Evolutionary conservation across 441 rosid species (phyloP), one percentile per base, ranked within the genome.

Genomic region (Breynia disticha): DNA sequence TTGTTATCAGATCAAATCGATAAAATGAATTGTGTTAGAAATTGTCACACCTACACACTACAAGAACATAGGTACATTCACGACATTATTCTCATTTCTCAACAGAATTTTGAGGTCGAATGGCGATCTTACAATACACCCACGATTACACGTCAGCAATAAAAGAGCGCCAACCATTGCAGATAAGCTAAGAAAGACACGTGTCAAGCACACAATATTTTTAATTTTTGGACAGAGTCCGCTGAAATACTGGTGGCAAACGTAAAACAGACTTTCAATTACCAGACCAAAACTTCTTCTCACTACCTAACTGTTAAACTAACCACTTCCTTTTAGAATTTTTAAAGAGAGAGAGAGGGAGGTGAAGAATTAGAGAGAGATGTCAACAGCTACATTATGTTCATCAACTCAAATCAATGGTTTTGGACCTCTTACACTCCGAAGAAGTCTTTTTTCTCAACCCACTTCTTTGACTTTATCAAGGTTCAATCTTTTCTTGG

Each of bases 321-420:
- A 21, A 24, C 15, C 11, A 0, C 0, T 37, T 19, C 1, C 5
- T 52, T 6, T 0, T 16, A 13, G n/a, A n/a, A n/a, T n/a, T n/a
- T n/a, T n/a, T n/a, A n/a, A n/a, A n/a, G n/a, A n/a, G n/a, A n/a
- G 18, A 35, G 54, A 59, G 59, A 24, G 32, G 32, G 32, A 3
- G 7, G 32, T 24, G 32, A 2, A n/a, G 32, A 22, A 48, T 22
- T 3, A 5, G 50, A 50, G 11, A 58, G 32, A 37, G 47, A 81
- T 76, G 83, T 57, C 86, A 19, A 37, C 78, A 7, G 76, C 79
- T 66, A 73, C 93, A n/a, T 16, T 81, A 41, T 79, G 82, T 63
- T 77, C 84, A 3, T 72, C 87, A 19, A 71, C 83, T 50, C 87
- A 74, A 65, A 70, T 84, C 69, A 73, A 63, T 60, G 86, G 79